Conservation (phyloP, 139 green algal species). For the Marvania coccoides region DNA sequence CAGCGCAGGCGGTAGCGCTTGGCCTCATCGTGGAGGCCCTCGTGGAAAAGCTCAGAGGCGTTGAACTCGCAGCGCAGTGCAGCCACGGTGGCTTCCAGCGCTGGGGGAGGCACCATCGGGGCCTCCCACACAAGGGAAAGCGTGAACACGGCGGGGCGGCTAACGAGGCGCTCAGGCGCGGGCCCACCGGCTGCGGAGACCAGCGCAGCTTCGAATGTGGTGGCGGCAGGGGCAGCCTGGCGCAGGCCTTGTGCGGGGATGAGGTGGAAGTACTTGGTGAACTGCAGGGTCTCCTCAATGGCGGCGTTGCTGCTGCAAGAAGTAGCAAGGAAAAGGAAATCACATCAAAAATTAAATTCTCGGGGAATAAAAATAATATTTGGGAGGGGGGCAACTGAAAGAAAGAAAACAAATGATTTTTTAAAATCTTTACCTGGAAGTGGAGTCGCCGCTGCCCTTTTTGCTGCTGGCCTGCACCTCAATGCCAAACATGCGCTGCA, state of each 20-base stretch:
- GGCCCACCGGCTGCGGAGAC: not conserved
- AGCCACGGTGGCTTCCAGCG: slow-evolving; percentile 34
- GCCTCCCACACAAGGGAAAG: slow-evolving; percentile 68
- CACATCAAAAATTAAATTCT: no score
- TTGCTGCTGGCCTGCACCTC: slow-evolving; percentile 37
- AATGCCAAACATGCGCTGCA: slow-evolving; percentile 57
- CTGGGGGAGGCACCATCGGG: slow-evolving; percentile 30
- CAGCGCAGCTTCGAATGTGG: not conserved
- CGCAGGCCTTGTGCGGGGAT: slow-evolving; percentile 42
- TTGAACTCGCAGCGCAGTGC: slow-evolving; percentile 6
- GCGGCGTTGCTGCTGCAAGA: not conserved
- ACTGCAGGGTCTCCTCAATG: slow-evolving; percentile 51
- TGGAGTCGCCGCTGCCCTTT: not conserved
- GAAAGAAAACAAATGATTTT: no score
- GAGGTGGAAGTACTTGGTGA: slow-evolving; percentile 65
- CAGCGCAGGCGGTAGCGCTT: slow-evolving; percentile 47
- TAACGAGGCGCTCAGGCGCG: slow-evolving; percentile 28
- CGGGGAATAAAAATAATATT: not conserved
- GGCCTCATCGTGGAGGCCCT: not conserved
- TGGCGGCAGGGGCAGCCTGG: not conserved
- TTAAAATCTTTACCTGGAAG: no score
- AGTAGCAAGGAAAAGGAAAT: no score
- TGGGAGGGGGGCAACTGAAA: not conserved
- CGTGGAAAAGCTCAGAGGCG: not conserved
- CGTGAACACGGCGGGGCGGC: slow-evolving; percentile 55